Evolutionary conservation across 768 basidiomycete genomes (phyloP).

Genomic region (Leccinum obscurum): DNA sequence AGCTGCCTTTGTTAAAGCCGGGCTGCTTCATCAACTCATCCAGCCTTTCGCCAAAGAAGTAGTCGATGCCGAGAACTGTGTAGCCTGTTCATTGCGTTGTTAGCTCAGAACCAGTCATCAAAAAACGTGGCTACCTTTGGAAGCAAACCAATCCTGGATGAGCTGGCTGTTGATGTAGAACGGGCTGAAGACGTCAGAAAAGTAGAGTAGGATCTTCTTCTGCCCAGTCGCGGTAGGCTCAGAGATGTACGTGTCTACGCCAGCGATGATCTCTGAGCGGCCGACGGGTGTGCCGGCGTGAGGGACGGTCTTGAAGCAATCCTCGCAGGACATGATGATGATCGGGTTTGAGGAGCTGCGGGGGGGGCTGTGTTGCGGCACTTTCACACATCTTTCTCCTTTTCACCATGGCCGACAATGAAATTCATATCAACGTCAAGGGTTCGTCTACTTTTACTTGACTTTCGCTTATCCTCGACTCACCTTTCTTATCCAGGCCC

Average conservation of each 20-base stretch:
- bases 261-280: constrained; percentile 36
- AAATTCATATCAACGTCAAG: constrained; percentile 70
- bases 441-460: constrained; percentile 39
- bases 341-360: neutral
- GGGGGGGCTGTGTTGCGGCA: constrained; percentile 10
- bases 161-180: constrained; percentile 59
- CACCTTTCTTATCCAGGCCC: constrained; percentile 52
- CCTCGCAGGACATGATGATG: constrained; percentile 44
- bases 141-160: constrained; percentile 64
- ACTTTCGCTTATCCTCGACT: no score
- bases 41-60: constrained; percentile 61
- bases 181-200: constrained; percentile 60
- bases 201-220: constrained; percentile 53
- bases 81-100: constrained; percentile 33
- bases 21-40: constrained; percentile 39
- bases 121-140: constrained; percentile 42
- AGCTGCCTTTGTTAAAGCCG: constrained; percentile 40
- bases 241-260: constrained; percentile 54
- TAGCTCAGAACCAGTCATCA: neutral
- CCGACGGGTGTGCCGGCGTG: constrained; percentile 49
- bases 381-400: constrained; percentile 1
- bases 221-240: constrained; percentile 38
- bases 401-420: constrained; percentile 54
- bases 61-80: constrained; percentile 59
- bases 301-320: constrained; percentile 53